A percentile compares a stretch with the other conserved stretches of the same genome.
Conservation (phyloP, 2,329 filamentous ascomycete species). For the Orbilia quercus region DNA sequence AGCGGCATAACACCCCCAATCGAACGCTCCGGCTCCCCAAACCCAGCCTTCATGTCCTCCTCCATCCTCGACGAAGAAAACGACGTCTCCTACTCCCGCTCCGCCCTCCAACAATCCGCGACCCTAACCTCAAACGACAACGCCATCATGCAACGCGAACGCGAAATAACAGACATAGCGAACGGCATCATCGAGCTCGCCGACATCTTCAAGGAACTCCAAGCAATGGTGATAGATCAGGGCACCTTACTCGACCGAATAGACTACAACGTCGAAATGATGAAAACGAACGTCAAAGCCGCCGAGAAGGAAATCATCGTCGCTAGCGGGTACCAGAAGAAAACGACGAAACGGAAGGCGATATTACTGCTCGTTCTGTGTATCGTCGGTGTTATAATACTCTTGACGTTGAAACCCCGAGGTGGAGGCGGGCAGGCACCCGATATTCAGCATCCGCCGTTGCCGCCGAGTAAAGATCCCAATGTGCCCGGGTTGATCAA, state of each 20-base stretch:
- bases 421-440: constrained; percentile 2
- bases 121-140: constrained; percentile 79
- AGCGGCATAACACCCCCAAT: constrained; percentile 71
- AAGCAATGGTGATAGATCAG: constrained; percentile 93
- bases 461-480: constrained; percentile 42
- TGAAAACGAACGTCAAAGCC: constrained; percentile 90
- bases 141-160: constrained; percentile 88
- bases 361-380: constrained; percentile 88
- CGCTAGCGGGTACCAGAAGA: constrained; percentile 87
- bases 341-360: constrained; percentile 88
- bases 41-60: constrained; percentile 76
- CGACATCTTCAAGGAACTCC: constrained; percentile 95
- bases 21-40: constrained; percentile 65
- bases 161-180: constrained; percentile 97
- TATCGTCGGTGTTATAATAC: constrained; percentile 85
- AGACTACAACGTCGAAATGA: constrained; percentile 97
- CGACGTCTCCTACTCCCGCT: constrained; percentile 90
- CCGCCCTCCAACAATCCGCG: constrained; percentile 73
- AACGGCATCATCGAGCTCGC: constrained; percentile 97
- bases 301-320: constrained; percentile 92
- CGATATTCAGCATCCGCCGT: constrained; percentile 33
- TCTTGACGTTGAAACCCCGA: constrained; percentile 81
- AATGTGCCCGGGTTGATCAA: constrained; percentile 45
- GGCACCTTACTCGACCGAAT: constrained; percentile 92
- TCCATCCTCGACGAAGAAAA: constrained; percentile 93